Conservation (phyloP, 164 flowering plant species). For the Paratinospora sagittata region DNA sequence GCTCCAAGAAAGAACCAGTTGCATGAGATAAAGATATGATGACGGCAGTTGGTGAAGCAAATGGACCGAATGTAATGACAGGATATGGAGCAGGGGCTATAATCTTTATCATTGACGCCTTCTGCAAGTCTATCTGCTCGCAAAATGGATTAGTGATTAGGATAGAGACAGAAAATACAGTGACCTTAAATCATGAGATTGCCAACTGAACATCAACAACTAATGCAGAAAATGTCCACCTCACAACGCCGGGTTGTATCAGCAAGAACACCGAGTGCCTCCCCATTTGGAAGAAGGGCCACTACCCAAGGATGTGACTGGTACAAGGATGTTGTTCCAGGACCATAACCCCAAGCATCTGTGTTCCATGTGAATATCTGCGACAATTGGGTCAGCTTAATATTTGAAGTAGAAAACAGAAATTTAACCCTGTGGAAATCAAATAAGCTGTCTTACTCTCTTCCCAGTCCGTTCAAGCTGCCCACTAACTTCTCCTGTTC, state of each 20-base stretch:
- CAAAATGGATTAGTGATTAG: not conserved
- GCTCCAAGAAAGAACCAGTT: slow-evolving; percentile 46
- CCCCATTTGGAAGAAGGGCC: slow-evolving; percentile 81
- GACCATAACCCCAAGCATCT: slow-evolving; percentile 82
- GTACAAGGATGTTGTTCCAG: slow-evolving; percentile 81
- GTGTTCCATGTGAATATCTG: slow-evolving; percentile 92
- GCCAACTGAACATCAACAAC: not conserved
- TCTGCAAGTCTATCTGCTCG: slow-evolving; percentile 73
- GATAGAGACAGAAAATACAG: not conserved
- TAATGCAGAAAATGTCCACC: slow-evolving; percentile 34
- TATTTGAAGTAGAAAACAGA: not conserved
- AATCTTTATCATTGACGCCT: slow-evolving; percentile 53
- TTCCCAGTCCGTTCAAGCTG: slow-evolving; percentile 89
- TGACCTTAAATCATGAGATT: not conserved
- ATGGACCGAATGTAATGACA: slow-evolving; percentile 87
- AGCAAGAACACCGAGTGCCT: slow-evolving; percentile 83
- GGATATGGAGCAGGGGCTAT: slow-evolving; percentile 64
- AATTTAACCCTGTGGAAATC: not conserved
- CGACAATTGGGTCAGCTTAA: slow-evolving; percentile 8
- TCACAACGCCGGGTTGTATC: slow-evolving; percentile 86
- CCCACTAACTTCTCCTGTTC: slow-evolving; percentile 93
- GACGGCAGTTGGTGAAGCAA: slow-evolving; percentile 65
- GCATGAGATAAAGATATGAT: slow-evolving; percentile 67
- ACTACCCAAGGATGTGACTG: slow-evolving; percentile 99
- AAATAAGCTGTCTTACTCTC: slow-evolving; percentile 42